Evolutionary conservation across 2,329 filamentous ascomycete genomes (phyloP).

Genomic region (Penicillium sp.): DNA sequence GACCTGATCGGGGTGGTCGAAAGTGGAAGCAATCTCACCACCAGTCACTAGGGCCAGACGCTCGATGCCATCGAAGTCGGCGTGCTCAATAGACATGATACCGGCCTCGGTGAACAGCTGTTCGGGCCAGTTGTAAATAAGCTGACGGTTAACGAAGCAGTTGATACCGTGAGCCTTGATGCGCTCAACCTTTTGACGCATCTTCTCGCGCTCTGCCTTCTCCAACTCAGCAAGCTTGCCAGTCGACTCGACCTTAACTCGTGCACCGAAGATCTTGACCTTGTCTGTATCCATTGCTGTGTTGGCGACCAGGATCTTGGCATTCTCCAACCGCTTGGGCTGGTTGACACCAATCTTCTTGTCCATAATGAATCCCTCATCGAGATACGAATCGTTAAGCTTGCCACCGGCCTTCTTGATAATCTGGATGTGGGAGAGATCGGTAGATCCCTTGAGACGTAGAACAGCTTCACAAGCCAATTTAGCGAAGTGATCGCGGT

Average conservation of each 20-base stretch:
- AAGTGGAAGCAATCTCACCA: conserved; percentile 95
- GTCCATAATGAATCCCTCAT: conserved; percentile 97
- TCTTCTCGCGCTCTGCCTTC: conserved; percentile 98
- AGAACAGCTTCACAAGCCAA: conserved; percentile 90
- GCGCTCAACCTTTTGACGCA: conserved; percentile 98
- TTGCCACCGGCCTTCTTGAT: conserved; percentile 99
- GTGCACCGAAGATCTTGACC: conserved; percentile 98
- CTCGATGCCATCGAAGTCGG: conserved; percentile 98
- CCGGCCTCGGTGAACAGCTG: conserved; percentile 97
- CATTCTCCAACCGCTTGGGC: conserved; percentile 94
- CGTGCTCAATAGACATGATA: conserved; percentile 98
- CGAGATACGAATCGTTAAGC: conserved; percentile 93
- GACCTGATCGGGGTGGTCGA: conserved; percentile 95
- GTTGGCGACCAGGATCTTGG: conserved; percentile 96
- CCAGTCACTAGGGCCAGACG: conserved; percentile 91
- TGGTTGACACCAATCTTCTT: conserved; percentile 99
- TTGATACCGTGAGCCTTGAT: conserved; percentile 99
- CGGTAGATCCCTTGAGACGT: conserved; percentile 82
- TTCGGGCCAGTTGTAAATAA: conserved; percentile 99
- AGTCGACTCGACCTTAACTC: conserved; percentile 94
- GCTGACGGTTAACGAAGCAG: conserved; percentile 98
- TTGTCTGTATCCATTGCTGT: conserved; percentile 99
- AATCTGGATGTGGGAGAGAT: conserved; percentile 96
- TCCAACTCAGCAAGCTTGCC: conserved; percentile 97
- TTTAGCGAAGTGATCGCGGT: conserved; percentile 85